phyloP scores from a whole-genome alignment of 148 eudicot genomes.

The Nyssa sinensis region DNA sequence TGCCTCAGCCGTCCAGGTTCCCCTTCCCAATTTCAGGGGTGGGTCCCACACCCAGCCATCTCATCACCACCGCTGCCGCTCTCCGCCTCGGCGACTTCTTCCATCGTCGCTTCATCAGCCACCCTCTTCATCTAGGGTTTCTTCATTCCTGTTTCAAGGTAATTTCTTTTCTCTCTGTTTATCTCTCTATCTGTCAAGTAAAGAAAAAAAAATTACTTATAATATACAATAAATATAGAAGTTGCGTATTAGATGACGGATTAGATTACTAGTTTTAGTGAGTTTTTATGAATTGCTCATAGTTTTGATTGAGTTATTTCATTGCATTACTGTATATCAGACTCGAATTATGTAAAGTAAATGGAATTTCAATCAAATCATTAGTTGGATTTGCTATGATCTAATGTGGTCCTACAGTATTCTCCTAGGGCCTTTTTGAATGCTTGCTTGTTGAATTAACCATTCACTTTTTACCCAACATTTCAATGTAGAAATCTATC shows the following conservation, averaged over 20 bases:
- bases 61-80: constrained; percentile 51
- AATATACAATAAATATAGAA: neutral
- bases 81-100: constrained; percentile 52
- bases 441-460: too few relatives aligned
- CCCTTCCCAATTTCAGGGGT: constrained; percentile 18
- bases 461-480: too few relatives aligned
- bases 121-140: constrained; percentile 33
- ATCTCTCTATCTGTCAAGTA: neutral
- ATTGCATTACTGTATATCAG: neutral
- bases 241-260: neutral
- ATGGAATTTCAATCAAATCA: neutral
- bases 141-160: constrained; percentile 49
- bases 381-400: neutral
- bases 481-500: too few relatives aligned
- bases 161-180: neutral
- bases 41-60: constrained; percentile 45
- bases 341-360: neutral
- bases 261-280: neutral
- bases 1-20: constrained; percentile 21
- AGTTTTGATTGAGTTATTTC: neutral
- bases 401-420: neutral
- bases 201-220: neutral
- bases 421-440: too few relatives aligned
- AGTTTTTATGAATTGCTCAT: neutral
- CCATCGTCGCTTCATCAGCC: constrained; percentile 29